Percentiles rank a stretch among this genome's conserved stretches.
phyloP scores from a whole-genome alignment of 225 moss, liverwort and hornwort genomes.

The Ulota crispa region DNA sequence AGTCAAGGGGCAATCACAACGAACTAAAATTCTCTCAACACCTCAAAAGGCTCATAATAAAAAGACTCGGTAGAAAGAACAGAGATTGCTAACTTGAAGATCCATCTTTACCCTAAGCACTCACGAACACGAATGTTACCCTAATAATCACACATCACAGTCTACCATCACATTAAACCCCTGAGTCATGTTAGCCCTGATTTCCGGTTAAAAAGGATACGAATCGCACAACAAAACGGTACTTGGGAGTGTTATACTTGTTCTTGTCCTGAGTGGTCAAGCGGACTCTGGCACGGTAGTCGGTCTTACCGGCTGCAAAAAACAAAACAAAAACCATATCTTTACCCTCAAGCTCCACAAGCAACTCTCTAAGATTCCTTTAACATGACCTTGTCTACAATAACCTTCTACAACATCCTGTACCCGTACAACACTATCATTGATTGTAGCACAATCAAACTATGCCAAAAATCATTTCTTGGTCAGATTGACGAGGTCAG shows the following conservation, averaged over 20 bases:
- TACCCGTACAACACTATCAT: neutral
- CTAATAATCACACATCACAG: neutral
- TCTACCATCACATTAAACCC: no score
- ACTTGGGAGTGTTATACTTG: conserved; percentile 97
- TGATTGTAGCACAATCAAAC: neutral
- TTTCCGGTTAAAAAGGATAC: conserved; percentile 31
- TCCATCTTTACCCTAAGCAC: neutral
- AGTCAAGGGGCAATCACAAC: conserved; percentile 21
- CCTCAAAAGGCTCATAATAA: neutral
- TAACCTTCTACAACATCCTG: neutral
- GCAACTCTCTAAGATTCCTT: neutral
- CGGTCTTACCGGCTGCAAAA: conserved; percentile 80
- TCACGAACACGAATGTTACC: neutral
- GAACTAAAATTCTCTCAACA: neutral
- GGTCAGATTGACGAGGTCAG: neutral
- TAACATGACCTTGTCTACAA: neutral
- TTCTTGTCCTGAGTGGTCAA: conserved; percentile 96
- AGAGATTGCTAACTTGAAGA: no score
- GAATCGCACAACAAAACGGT: conserved; percentile 88
- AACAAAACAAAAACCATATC: neutral
- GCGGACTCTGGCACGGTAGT: conserved; percentile 90
- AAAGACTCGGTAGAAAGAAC: neutral
- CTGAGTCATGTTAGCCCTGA: neutral
- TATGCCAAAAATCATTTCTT: neutral
- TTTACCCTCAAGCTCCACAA: conserved; percentile 3